phyloP scores from a whole-genome alignment of 2,329 filamentous ascomycete species.

The Cladobotryum protrusum region DNA sequence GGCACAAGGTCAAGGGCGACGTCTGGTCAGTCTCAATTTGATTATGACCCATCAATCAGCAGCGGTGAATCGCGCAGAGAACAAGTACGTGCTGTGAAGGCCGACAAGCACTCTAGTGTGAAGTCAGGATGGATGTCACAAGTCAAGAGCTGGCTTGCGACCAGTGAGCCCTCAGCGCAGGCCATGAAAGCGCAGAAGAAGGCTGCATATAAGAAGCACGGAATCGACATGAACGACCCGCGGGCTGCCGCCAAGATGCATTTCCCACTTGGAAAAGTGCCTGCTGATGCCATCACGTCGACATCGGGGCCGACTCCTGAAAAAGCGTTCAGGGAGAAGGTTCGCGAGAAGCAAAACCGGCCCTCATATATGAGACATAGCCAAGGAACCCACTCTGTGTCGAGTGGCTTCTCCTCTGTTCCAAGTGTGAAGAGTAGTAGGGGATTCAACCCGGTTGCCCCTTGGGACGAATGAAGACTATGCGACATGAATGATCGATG shows the following conservation, averaged over 20 bases:
- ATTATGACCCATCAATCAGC: conserved; percentile 19
- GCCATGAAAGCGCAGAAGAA: conserved; percentile 42
- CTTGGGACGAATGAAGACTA: conserved; percentile 23
- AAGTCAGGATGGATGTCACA: conserved; percentile 35
- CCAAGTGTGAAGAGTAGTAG: conserved; percentile 22
- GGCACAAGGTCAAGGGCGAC: conserved; percentile 7
- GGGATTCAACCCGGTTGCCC: conserved; percentile 23
- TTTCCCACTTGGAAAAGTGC: conserved; percentile 39
- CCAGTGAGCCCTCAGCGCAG: conserved; percentile 44
- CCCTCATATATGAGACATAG: conserved; percentile 22
- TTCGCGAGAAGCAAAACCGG: conserved; percentile 25
- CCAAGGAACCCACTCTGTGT: conserved; percentile 26
- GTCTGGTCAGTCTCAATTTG: conserved; percentile 16
- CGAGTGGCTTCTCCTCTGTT: conserved; percentile 29
- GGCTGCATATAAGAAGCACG: conserved; percentile 37
- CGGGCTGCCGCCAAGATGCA: conserved; percentile 40
- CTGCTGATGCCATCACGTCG: conserved; percentile 40
- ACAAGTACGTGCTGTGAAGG: conserved; percentile 1
- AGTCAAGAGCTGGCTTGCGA: conserved; percentile 43
- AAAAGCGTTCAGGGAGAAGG: conserved; percentile 32
- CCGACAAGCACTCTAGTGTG: conserved; percentile 20
- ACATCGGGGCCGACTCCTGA: conserved; percentile 42
- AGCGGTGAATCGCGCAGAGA: conserved; percentile 16
- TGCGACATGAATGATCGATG: too few species aligned
- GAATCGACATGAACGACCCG: conserved; percentile 38